phyloP scores from a whole-genome alignment of 495 filamentous ascomycete genomes.

The Aspergillus ellipticus region DNA sequence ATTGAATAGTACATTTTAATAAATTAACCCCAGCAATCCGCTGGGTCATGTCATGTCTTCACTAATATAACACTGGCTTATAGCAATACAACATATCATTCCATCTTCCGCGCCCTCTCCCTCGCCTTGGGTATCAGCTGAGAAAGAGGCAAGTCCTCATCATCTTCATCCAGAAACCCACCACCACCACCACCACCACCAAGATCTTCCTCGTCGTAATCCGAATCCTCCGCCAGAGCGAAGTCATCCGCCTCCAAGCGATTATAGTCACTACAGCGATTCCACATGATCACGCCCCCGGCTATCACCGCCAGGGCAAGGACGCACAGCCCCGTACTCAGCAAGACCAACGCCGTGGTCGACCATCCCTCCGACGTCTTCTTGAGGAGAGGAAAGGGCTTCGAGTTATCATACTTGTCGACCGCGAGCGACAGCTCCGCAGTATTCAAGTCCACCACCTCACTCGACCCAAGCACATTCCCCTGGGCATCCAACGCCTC shows the following conservation, averaged over 20 bases:
- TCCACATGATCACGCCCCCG: constrained; percentile 2
- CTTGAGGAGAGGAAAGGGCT: background rate
- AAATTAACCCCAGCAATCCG: too few species aligned
- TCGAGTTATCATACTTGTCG: background rate
- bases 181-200: too few species aligned
- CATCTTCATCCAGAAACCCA: too few species aligned
- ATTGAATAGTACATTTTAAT: too few species aligned
- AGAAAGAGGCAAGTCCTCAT: too few species aligned
- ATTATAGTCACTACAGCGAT: constrained; percentile 7
- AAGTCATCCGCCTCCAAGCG: constrained; percentile 15
- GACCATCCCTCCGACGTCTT: background rate
- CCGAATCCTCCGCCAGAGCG: constrained; percentile 3
- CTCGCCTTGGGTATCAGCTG: too few species aligned
- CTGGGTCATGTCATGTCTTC: too few species aligned
- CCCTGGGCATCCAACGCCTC: constrained; percentile 14
- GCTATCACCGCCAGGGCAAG: background rate
- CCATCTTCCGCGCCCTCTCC: too few species aligned
- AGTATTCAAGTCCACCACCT: constrained; percentile 18
- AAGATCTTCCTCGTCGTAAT: background rate
- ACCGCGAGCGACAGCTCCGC: background rate
- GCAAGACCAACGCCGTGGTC: background rate
- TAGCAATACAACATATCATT: too few species aligned
- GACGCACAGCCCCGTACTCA: background rate
- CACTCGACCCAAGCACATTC: constrained; percentile 10
- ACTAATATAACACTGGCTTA: too few species aligned